phyloP scores from a whole-genome alignment of 179 eudicot species.

The Beta macrorhiza region DNA sequence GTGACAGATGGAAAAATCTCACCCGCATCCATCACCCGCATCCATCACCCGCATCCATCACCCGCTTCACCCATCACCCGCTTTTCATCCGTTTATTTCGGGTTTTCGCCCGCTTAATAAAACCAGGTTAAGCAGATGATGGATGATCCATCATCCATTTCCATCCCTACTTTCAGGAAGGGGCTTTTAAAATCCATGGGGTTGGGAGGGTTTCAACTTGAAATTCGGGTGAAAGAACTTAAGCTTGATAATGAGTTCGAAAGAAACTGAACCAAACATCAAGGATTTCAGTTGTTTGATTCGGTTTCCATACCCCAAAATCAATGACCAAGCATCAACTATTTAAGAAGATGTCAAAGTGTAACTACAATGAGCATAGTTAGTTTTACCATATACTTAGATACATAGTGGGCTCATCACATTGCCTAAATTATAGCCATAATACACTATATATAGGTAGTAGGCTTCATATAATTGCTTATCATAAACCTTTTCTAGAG shows the following conservation, averaged over 20 bases:
- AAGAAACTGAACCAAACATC: background rate
- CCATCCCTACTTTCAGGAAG: background rate
- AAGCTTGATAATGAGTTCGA: background rate
- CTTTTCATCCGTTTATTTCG: too few species aligned
- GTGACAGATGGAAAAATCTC: too few species aligned
- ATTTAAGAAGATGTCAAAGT: background rate
- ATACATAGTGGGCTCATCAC: background rate
- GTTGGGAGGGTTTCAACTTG: background rate
- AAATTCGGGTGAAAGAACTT: background rate
- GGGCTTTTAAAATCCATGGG: background rate
- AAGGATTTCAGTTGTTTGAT: background rate
- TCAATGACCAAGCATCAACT: background rate
- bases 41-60: too few species aligned
- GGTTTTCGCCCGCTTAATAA: too few species aligned
- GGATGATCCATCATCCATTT: too few species aligned
- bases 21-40: too few species aligned
- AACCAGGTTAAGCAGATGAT: too few species aligned
- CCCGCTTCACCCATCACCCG: too few species aligned
- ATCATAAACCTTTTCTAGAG: background rate
- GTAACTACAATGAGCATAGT: background rate
- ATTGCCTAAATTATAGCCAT: background rate
- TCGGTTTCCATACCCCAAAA: background rate
- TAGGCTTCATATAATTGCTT: background rate
- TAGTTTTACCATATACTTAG: background rate
- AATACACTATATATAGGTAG: background rate